These are phyloP conservation scores for Diospyros kaki DNA, from an alignment of 148 eudicot species.

Conservation along the genomic window DNA sequence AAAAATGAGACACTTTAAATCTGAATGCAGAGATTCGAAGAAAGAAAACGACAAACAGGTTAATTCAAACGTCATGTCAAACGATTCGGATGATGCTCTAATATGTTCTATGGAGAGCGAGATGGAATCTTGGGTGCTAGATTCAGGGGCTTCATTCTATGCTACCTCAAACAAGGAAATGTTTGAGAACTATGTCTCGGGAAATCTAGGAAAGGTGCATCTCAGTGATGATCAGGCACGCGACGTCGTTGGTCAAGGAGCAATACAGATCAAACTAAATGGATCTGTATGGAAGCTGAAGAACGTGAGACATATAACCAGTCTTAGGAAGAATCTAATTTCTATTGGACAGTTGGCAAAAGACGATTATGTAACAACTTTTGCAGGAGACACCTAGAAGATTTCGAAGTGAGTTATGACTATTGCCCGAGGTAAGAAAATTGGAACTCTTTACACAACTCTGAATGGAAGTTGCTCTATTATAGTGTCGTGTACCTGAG, in stretches of 20 bases:
- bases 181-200: not conserved
- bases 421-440: not conserved
- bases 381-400: not conserved
- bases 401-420: slow-evolving; percentile 1
- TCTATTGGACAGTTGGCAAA: not conserved
- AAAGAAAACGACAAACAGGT: not conserved
- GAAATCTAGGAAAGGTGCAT: not conserved
- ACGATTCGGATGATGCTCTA: not conserved
- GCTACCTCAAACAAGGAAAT: not conserved
- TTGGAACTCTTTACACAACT: not conserved
- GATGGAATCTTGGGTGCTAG: not conserved
- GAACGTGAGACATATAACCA: not conserved
- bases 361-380: not conserved
- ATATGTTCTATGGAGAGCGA: not conserved
- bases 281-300: not conserved
- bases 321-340: not conserved
- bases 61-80: not conserved
- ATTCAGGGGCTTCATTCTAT: not conserved
- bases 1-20: not conserved
- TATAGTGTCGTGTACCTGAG: too few relatives aligned
- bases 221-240: not conserved
- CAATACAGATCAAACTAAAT: not conserved
- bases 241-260: not conserved
- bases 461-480: not conserved
- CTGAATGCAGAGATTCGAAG: not conserved